These are phyloP conservation scores for Calonectria leucothoes DNA, from an alignment of 2,329 filamentous ascomycete species.

Conservation along the genomic window DNA sequence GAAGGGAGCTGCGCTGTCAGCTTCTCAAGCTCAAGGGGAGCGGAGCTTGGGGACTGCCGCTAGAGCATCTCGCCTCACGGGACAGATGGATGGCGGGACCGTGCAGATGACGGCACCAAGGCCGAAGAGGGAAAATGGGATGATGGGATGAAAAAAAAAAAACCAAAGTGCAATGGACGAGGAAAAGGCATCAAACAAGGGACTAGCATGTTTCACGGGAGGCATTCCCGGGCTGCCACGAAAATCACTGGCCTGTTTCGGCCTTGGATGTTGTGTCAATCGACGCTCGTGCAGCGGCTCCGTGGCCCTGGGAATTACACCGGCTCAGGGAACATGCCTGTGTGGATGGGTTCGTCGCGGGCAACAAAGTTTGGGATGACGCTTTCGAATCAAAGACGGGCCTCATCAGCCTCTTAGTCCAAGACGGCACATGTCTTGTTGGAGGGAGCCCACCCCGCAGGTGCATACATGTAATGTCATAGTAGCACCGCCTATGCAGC, in stretches of 20 bases:
- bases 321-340: conserved; percentile 15
- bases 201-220: conserved; percentile 2
- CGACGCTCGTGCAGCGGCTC: not conserved
- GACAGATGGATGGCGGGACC: conserved; percentile 19
- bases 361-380: conserved; percentile 4
- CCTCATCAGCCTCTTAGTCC: conserved; percentile 10
- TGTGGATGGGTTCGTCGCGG: conserved; percentile 6
- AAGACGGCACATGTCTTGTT: not conserved
- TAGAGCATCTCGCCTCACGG: conserved; percentile 22
- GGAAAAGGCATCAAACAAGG: not conserved
- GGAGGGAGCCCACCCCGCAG: not conserved
- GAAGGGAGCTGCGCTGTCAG: conserved; percentile 23
- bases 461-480: not conserved
- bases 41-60: conserved; percentile 13
- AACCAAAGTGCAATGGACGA: not conserved
- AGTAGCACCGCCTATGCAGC: not conserved
- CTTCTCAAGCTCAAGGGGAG: not conserved
- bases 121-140: not conserved
- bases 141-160: not conserved
- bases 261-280: conserved; percentile 11
- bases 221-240: not conserved
- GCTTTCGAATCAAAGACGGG: conserved; percentile 5
- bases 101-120: not conserved
- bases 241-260: conserved; percentile 5
- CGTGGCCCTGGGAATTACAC: not conserved